Base-by-base conservation (phyloP, 2,329 filamentous ascomycete genomes). In the Coniella vitis region DNA sequence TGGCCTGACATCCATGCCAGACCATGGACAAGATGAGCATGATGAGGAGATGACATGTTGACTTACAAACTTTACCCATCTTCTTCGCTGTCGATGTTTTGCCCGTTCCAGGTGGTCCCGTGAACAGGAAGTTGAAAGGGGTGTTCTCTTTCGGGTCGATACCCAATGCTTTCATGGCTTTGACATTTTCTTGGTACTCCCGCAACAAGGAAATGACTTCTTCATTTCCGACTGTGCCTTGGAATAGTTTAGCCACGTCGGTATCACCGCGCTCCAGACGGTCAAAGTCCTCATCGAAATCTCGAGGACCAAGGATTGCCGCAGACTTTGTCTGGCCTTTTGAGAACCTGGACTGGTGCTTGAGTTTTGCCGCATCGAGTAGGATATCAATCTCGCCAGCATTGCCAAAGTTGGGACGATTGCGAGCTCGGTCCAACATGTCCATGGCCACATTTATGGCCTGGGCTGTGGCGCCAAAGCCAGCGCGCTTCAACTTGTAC, bases 321-420 rank as follows among this genome's bases (percentile, higher is more conserved):
- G 54, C 36, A 37, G 61, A 29, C 29, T 57, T 57, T 1, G 58
- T 54, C 3, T 55, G 38, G 0, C 59, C 56, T 1, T 56, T 53
- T 0, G 58, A 54, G 5, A 61, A n/a, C 1, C 65, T 55, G 9
- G 52, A 54, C 46, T 68, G 64, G 31, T 69, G 61, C 0, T 60
- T 57, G 3, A 52, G 51, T 52, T 85, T 86, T 1, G 83, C 77
- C 1, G 61, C 60, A 42, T 78, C 71, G 1, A 87, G 67, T 0
- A 88, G 60, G n/a, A 76, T 85, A 40, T 91, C 84, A 16, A 93
- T 77, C 54, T 88, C 85, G 0, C 84, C 79, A 0, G 79, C 85
- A 56, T 91, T 90, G 1, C 86, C 80, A 60, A 87, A 87, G 54
- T 85, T 76, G 0, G 76, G 75, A 0, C 78, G 71, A 54, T 84